These are phyloP conservation scores for Fusarium sp. DNA, from an alignment of 2,329 filamentous ascomycete genomes.

Conservation along the genomic window DNA sequence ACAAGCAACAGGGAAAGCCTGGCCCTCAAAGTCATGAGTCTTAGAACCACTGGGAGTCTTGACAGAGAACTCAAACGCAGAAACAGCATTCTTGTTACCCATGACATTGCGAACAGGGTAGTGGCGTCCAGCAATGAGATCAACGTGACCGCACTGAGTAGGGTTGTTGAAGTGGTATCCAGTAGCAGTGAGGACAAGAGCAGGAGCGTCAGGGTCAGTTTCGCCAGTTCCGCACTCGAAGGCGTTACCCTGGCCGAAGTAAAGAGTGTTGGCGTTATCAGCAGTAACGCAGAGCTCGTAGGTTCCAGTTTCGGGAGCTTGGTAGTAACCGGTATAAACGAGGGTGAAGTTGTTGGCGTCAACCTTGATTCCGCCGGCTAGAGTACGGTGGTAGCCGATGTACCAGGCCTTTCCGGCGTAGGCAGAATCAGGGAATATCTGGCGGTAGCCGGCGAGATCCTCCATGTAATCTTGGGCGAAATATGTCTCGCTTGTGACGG, in stretches of 20 bases:
- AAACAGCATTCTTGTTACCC: constrained; percentile 20
- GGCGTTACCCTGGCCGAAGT: constrained; percentile 32
- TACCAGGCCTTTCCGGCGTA: background rate
- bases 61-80: background rate
- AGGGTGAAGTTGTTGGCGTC: constrained; percentile 39
- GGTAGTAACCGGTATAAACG: constrained; percentile 32
- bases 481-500: background rate
- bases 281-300: constrained; percentile 34
- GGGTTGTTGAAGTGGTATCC: constrained; percentile 17
- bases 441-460: background rate
- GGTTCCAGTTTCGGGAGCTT: constrained; percentile 17
- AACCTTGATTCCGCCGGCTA: constrained; percentile 22
- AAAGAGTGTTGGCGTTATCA: constrained; percentile 36
- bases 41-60: background rate
- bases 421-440: background rate
- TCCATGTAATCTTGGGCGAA: background rate
- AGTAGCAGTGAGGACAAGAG: constrained; percentile 7
- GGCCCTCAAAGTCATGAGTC: background rate
- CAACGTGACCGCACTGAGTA: constrained; percentile 22
- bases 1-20: background rate
- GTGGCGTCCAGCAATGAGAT: constrained; percentile 15
- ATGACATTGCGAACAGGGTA: constrained; percentile 37
- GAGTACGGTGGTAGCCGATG: background rate
- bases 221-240: constrained; percentile 23
- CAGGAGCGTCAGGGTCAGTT: constrained; percentile 9